A percentile compares a stretch with the other conserved stretches of the same genome.
Evolutionary conservation across 306 rosid genomes (phyloP).

Genomic region (Cucumis sativus): Cucumber_9930_V3 NC_026660.2:8134001-8134500

Average conservation of each 20-base stretch:
- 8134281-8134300: not conserved
- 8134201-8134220: slow-evolving; percentile 97
- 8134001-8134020: not conserved
- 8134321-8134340: not conserved
- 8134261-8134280: slow-evolving; percentile 1
- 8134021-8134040: not conserved
- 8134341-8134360: not conserved
- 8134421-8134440: not conserved
- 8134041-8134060: not conserved
- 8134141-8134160: slow-evolving; percentile 28
- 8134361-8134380: not conserved
- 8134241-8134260: not conserved
- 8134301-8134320: not conserved
- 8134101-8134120: slow-evolving; percentile 65
- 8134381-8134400: not conserved
- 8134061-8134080: not conserved
- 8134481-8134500: not conserved
- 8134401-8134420: not conserved
- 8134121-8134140: slow-evolving; percentile 60
- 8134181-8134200: slow-evolving; percentile 99
- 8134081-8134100: slow-evolving; percentile 61
- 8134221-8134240: slow-evolving; percentile 65
- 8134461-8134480: not conserved
- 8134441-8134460: not conserved
- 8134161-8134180: slow-evolving; percentile 72